phyloP scores from a whole-genome alignment of 495 filamentous ascomycete species.

The Neurospora hispaniola region DNA sequence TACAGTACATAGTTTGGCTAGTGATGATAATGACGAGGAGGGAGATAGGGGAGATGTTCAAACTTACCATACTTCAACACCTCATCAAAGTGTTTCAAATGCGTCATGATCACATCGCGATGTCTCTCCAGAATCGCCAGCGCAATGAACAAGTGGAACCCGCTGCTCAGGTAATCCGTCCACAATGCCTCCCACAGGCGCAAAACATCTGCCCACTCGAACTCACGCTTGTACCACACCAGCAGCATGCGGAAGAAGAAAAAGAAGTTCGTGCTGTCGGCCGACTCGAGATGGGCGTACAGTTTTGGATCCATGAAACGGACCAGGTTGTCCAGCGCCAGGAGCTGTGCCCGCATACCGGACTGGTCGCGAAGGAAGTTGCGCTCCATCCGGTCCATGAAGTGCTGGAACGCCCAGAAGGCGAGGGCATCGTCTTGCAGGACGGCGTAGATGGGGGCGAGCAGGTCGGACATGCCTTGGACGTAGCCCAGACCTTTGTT shows the following conservation, averaged over 20 bases:
- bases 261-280: constrained; percentile 96
- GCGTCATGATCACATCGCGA: constrained; percentile 84
- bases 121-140: constrained; percentile 95
- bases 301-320: constrained; percentile 94
- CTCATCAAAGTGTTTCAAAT: constrained; percentile 91
- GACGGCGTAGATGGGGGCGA: constrained; percentile 60
- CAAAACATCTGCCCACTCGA: constrained; percentile 75
- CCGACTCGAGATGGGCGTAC: constrained; percentile 77
- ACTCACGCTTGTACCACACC: constrained; percentile 98
- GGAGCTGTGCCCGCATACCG: constrained; percentile 86
- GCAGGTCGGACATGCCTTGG: constrained; percentile 95
- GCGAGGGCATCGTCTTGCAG: constrained; percentile 47
- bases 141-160: constrained; percentile 90
- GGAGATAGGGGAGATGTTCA: not conserved
- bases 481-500: constrained; percentile 91
- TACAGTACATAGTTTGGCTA: not conserved
- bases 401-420: constrained; percentile 92
- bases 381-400: constrained; percentile 97
- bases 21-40: not conserved
- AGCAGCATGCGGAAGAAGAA: constrained; percentile 99
- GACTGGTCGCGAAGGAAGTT: constrained; percentile 95
- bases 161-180: constrained; percentile 82
- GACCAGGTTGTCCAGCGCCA: constrained; percentile 84
- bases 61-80: constrained; percentile 86
- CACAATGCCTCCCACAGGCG: constrained; percentile 88